These are phyloP conservation scores for Psilocybe subaeruginosa DNA, from an alignment of 768 basidiomycete genomes.

Conservation along the genomic window DNA sequence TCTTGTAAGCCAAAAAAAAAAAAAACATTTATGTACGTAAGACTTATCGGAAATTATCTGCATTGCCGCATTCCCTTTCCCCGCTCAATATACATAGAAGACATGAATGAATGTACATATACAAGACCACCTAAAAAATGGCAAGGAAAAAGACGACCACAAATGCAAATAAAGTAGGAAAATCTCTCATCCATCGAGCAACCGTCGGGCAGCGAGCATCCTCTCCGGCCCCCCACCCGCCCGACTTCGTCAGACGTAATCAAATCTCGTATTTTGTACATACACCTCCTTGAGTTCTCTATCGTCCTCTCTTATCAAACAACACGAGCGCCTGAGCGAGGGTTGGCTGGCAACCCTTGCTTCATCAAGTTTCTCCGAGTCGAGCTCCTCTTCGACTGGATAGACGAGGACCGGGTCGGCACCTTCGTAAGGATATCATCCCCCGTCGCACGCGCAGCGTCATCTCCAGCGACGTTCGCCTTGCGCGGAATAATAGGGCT, in stretches of 20 bases:
- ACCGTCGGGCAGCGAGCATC: no score
- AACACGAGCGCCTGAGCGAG: conserved; percentile 2
- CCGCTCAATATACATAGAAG: no score
- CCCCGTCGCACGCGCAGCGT: background rate
- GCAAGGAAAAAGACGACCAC: no score
- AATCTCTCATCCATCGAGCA: no score
- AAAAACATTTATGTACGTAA: no score
- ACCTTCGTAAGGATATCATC: background rate
- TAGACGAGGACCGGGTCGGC: conserved; percentile 5
- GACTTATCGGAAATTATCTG: background rate
- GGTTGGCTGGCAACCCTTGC: conserved; percentile 8
- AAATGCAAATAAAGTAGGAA: no score
- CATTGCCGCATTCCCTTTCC: background rate
- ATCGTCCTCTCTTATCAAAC: background rate
- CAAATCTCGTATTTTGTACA: background rate
- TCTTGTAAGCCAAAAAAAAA: background rate
- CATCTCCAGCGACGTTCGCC: background rate
- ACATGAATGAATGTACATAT: no score
- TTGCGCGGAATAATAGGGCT: no score
- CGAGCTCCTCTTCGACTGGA: background rate
- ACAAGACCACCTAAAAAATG: no score
- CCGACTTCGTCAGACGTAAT: no score
- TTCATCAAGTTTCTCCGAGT: background rate
- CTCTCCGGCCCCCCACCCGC: no score
- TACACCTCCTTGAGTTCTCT: background rate